Conservation (phyloP, 2,329 filamentous ascomycete genomes). For the Claviceps arundinis region DNA sequence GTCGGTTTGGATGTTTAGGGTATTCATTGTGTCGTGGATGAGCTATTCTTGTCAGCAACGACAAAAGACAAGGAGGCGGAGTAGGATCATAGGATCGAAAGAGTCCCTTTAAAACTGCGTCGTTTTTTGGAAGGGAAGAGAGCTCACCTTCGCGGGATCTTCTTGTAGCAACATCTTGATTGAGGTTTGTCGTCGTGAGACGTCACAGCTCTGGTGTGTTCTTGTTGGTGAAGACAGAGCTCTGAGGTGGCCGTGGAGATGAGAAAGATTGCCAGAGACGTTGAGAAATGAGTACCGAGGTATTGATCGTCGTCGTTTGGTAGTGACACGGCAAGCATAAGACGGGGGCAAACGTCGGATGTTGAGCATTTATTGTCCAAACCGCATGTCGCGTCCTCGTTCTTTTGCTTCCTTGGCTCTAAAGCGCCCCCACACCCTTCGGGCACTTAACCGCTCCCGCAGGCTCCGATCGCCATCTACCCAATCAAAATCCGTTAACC, state of each 20-base stretch:
- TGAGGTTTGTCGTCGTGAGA: neutral
- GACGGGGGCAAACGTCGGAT: too few relatives aligned
- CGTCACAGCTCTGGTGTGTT: neutral
- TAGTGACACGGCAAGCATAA: too few relatives aligned
- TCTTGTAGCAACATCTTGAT: constrained; percentile 83
- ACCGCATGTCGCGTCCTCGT: too few relatives aligned
- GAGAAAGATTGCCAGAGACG: too few relatives aligned
- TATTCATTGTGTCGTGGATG: constrained; percentile 73
- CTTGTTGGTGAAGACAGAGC: neutral
- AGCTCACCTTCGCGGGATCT: constrained; percentile 67
- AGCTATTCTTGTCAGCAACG: neutral
- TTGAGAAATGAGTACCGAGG: too few relatives aligned
- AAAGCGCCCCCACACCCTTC: too few relatives aligned
- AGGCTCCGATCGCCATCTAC: neutral
- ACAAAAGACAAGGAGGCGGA: neutral
- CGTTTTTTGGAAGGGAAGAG: neutral
- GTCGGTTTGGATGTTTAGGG: constrained; percentile 91
- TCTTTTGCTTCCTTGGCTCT: too few relatives aligned
- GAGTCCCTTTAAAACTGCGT: neutral
- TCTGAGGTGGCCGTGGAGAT: too few relatives aligned
- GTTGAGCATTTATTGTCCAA: too few relatives aligned
- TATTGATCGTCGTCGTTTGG: too few relatives aligned
- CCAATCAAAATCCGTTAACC: neutral
- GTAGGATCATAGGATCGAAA: too few relatives aligned
- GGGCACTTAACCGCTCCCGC: neutral